These are phyloP conservation scores for Aaosphaeria pasadenensis DNA, from an alignment of 2,329 filamentous ascomycete species.

Conservation along the genomic window DNA sequence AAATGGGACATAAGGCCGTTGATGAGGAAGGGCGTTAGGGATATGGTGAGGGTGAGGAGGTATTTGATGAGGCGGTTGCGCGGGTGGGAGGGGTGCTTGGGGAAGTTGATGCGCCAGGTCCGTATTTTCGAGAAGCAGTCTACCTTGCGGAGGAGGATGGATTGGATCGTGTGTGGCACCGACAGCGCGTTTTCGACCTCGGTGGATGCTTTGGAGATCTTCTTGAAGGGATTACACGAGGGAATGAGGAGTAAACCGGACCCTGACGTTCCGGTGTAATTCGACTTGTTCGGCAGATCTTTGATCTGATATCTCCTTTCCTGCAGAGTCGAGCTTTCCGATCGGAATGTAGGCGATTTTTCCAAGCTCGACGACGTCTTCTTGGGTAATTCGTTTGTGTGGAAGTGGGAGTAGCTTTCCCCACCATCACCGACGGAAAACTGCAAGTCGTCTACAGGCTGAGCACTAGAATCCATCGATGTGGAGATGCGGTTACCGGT, in stretches of 20 bases:
- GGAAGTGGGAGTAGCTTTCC: background rate
- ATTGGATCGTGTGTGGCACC: background rate
- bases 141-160: background rate
- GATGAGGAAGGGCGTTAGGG: conserved; percentile 10
- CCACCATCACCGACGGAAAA: background rate
- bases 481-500: background rate
- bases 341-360: too few species aligned
- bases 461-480: background rate
- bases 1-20: conserved; percentile 19
- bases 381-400: background rate
- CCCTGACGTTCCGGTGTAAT: background rate
- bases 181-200: background rate
- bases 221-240: conserved; percentile 3
- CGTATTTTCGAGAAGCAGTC: background rate
- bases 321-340: too few species aligned
- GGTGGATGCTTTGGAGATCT: background rate
- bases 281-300: too few species aligned
- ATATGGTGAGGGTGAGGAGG: conserved; percentile 2
- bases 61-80: conserved; percentile 6
- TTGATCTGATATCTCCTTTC: too few species aligned
- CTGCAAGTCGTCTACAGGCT: background rate
- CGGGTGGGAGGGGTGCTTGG: background rate
- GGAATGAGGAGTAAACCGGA: conserved; percentile 1
- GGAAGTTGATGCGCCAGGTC: background rate
- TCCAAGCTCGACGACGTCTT: background rate